Evolutionary conservation across 495 filamentous ascomycete species (phyloP).

Genomic region (Hypoxylon rickii): DNA sequence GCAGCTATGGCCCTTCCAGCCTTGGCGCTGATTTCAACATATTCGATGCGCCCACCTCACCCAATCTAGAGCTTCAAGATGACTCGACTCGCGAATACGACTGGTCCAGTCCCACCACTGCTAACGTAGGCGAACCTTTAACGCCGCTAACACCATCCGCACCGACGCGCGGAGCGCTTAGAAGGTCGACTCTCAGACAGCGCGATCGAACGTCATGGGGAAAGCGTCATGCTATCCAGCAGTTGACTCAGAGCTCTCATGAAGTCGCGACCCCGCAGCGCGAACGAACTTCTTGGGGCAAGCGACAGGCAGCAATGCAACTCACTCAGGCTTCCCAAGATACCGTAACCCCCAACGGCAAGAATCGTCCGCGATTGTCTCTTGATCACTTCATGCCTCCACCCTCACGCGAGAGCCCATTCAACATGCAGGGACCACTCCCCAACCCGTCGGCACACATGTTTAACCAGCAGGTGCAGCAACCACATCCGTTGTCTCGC

Average conservation of each 20-base stretch:
- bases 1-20: slow-evolving; percentile 72
- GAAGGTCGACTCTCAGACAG: slow-evolving; percentile 86
- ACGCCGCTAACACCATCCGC: slow-evolving; percentile 37
- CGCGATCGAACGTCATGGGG: slow-evolving; percentile 68
- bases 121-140: slow-evolving; percentile 38
- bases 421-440: slow-evolving; percentile 56
- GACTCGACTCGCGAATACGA: slow-evolving; percentile 51
- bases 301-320: slow-evolving; percentile 51
- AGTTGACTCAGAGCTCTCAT: slow-evolving; percentile 47
- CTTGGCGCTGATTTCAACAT: slow-evolving; percentile 68
- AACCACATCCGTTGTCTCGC: slow-evolving; percentile 84
- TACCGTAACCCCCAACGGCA: slow-evolving; percentile 52
- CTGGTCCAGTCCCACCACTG: slow-evolving; percentile 37
- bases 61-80: slow-evolving; percentile 51
- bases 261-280: slow-evolving; percentile 54
- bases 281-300: slow-evolving; percentile 51
- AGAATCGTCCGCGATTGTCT: slow-evolving; percentile 70
- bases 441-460: slow-evolving; percentile 61
- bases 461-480: slow-evolving; percentile 47
- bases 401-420: slow-evolving; percentile 65
- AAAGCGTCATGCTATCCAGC: slow-evolving; percentile 52
- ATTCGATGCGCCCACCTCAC: slow-evolving; percentile 61
- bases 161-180: slow-evolving; percentile 63
- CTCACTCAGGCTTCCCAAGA: slow-evolving; percentile 50
- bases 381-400: slow-evolving; percentile 72